These are phyloP conservation scores for Gynandropsis gynandra DNA, from an alignment of 345 rosid species.

Conservation along the genomic window DNA sequence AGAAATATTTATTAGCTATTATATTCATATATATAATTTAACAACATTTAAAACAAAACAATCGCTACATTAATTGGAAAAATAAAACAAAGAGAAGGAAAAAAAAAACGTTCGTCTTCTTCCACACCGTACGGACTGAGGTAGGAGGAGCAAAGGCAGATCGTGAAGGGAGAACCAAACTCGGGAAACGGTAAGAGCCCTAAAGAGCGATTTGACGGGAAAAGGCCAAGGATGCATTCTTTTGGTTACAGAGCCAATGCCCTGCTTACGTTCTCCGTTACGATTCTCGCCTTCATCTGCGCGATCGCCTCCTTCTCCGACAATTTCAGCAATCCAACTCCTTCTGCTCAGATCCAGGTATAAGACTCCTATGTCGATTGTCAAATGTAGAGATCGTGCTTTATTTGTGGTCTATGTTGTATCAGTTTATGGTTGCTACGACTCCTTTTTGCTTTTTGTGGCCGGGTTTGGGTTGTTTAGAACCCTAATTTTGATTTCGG, in stretches of 20 bases:
- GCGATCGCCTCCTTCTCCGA: slow-evolving; percentile 79
- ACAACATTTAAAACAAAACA: too few relatives aligned
- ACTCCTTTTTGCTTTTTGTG: slow-evolving; percentile 14
- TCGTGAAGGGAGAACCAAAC: background rate
- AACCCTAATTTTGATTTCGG: slow-evolving; percentile 16
- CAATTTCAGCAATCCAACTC: slow-evolving; percentile 70
- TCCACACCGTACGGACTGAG: background rate
- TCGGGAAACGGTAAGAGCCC: too few relatives aligned
- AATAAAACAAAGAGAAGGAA: background rate
- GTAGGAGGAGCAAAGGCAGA: too few relatives aligned
- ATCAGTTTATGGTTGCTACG: slow-evolving; percentile 7
- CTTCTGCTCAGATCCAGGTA: slow-evolving; percentile 86
- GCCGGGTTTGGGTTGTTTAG: slow-evolving; percentile 2
- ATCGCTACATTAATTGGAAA: background rate
- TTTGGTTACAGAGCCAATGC: slow-evolving; percentile 88
- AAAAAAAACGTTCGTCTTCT: slow-evolving; percentile 20
- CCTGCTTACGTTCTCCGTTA: slow-evolving; percentile 69
- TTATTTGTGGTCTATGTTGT: slow-evolving; percentile 8
- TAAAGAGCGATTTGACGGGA: background rate
- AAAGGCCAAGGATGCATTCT: slow-evolving; percentile 54
- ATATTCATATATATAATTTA: too few relatives aligned
- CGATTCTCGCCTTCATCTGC: slow-evolving; percentile 79
- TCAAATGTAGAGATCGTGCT: background rate
- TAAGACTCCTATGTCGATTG: background rate
- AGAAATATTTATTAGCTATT: too few relatives aligned